Base-by-base conservation (phyloP, 1,284 basidiomycete species). In the Ustilago bromivora region DNA sequence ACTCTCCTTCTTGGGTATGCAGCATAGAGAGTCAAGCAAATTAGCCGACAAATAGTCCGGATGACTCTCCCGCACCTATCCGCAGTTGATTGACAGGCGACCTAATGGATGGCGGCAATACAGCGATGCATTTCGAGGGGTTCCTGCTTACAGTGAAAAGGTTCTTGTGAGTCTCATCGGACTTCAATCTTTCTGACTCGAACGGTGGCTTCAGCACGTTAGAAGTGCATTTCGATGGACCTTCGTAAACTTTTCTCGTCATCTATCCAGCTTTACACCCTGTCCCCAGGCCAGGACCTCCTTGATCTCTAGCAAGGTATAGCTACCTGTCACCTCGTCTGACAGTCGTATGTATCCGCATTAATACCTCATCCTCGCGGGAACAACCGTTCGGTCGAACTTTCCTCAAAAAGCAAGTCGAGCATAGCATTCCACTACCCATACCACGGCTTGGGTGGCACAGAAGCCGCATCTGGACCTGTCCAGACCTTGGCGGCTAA, bases 201-300 rank as follows among this genome's bases (percentile, higher is more conserved):
- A 68, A 23, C 32, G 49, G 15, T 35, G 19, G 49, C 49, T 19
- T 61, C 34, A 66, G 59, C 66, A 62, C 66, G 66, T 54, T 60
- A 62, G 19, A 41, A 13, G 15, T 53, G 28, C 41, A 34, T 34
- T 19, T n/a, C 19, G 12, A 6, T 49, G 13, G n/a, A 12, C 47
- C 23, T 49, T 49, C 23, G 47, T 1, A 43, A 49, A 49, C 47
- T 49, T 41, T 57, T 57, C 38, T 17, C 51, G 15, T 7, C 13
- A 13, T 15, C 40, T 43, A 17, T 43, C 40, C n/a, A 43, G 13
- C 40, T 43, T 17, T 1, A 28, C 23, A 28, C 23, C 23, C 15
- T 17, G 36, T 3, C 19, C 19, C 19, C 19, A 13, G 36, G 10
- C 36, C 36, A 43, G 6, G 23, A 28, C 40, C 7, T n/a, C 15